Base-by-base conservation (phyloP, 2,329 filamentous ascomycete genomes). In the Microdochium bolleyi region DNA sequence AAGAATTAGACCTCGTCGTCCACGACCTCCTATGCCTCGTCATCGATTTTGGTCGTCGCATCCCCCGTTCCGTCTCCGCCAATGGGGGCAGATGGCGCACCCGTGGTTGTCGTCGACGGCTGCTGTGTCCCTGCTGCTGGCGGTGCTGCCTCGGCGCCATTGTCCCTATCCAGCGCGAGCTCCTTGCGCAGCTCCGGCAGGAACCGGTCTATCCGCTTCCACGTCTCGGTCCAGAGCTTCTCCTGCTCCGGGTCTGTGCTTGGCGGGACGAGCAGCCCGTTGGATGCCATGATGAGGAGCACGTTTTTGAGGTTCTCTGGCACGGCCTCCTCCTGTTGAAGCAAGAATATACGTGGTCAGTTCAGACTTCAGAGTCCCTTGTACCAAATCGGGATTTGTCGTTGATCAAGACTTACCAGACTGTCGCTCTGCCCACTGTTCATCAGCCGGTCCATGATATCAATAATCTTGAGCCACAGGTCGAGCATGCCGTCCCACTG, bases 281-380 rank as follows among this genome's bases (percentile, higher is more conserved):
- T 92, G 66, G 86, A 94, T 5, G 88, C 85, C 91, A 99, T 96
- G 62, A 99, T 94, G 10, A 99, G 78, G 24, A 97, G 75, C 51
- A 97, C 91, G 59, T 99, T 99, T 72, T 99, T 99, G 54, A 99
- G 74, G 58, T 90, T 94, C 70, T 99, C 94, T 1, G 89, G 88
- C 2, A 97, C 91, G 13, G 94, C 92, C 74, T 99, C 94, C 70
- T 95, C 91, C 85, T 95, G 60, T 56, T 61, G 24, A 51, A 24
- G 14, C 34, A 49, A 19, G 7, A 41, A 34, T 9, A 34, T 34
- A 16, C 30, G 30, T 34, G 9, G 37, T 30, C 27, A 30, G 27
- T 30, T 11, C 5, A 30, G 11, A 30, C 11, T 30, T 11, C 34
- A 5, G 14, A 38, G 16, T 38, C 7, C 3, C 34, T 3, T 14